Percentiles rank a stretch among this genome's conserved stretches.
Conservation (phyloP, 1,139 yeast species). For the Saccharomycopsis hybrid region DNA sequence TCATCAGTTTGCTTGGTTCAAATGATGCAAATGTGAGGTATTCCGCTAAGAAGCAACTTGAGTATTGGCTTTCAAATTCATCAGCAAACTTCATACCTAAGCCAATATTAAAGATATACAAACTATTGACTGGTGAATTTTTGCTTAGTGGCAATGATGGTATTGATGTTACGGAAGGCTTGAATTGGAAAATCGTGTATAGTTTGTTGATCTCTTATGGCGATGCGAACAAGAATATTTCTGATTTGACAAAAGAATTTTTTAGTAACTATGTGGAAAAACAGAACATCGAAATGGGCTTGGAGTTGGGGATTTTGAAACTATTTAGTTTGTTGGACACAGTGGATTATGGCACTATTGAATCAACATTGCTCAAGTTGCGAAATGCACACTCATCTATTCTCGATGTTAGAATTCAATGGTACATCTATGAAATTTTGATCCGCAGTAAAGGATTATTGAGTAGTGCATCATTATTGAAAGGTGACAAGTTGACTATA, state of each 20-base stretch:
- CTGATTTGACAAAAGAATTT: conserved; percentile 32
- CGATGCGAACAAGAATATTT: conserved; percentile 34
- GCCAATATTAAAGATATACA: conserved; percentile 51
- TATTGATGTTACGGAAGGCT: conserved; percentile 36
- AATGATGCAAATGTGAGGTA: conserved; percentile 50
- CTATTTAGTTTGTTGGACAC: conserved; percentile 31
- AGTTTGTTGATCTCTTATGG: conserved; percentile 61
- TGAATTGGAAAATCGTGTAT: conserved; percentile 64
- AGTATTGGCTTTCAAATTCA: conserved; percentile 52
- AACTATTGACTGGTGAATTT: conserved; percentile 55
- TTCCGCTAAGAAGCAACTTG: conserved; percentile 55
- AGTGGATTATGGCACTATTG: background rate
- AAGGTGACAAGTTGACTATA: conserved; percentile 41
- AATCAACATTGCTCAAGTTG: background rate
- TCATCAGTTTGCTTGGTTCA: conserved; percentile 67
- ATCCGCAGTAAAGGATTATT: conserved; percentile 25
- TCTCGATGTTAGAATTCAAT: conserved; percentile 39
- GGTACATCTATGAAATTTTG: conserved; percentile 51
- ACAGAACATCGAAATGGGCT: background rate
- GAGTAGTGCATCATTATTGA: conserved; percentile 12
- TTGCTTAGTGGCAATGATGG: conserved; percentile 27
- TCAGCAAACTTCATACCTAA: conserved; percentile 42
- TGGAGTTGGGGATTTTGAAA: conserved; percentile 32
- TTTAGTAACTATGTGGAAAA: conserved; percentile 14
- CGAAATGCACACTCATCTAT: background rate